Evolutionary conservation across 306 rosid genomes (phyloP).

Genomic region (Cucurbita pepo): DNA sequence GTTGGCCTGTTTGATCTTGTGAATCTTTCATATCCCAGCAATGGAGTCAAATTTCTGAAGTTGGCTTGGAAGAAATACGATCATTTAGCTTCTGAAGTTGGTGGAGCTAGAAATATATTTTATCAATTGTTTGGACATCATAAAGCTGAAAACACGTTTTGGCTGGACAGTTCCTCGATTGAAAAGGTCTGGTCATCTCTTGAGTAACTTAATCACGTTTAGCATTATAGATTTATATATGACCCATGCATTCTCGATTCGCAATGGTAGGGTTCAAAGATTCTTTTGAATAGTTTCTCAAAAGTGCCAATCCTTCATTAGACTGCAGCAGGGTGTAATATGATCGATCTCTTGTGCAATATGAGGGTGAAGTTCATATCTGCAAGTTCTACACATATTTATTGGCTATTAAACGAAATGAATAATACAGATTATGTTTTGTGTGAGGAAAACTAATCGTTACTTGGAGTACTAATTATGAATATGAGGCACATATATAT

Average conservation of each 20-base stretch:
- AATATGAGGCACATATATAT: neutral
- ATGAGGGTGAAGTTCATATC: neutral
- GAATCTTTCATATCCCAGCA: slow-evolving; percentile 32
- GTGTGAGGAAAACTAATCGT: neutral
- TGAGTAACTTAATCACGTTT: neutral
- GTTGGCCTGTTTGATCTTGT: slow-evolving; percentile 17
- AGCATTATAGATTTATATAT: neutral
- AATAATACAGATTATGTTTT: neutral
- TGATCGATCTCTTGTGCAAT: neutral
- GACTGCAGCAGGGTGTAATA: neutral
- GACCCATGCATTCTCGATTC: neutral
- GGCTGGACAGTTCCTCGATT: slow-evolving; percentile 94
- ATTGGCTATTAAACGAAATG: neutral
- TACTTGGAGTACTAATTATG: neutral
- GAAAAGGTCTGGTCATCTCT: slow-evolving; percentile 53
- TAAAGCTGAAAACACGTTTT: slow-evolving; percentile 69
- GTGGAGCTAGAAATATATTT: slow-evolving; percentile 72
- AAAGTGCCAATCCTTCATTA: neutral
- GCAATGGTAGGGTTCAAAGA: neutral
- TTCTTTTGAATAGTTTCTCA: neutral
- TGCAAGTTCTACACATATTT: neutral
- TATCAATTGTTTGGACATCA: slow-evolving; percentile 58
- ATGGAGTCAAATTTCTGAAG: slow-evolving; percentile 39
- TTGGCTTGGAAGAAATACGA: slow-evolving; percentile 72
- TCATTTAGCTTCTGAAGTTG: slow-evolving; percentile 60